Conservation (phyloP, 2,329 filamentous ascomycete species). For the Tetracladium maxilliforme region DNA sequence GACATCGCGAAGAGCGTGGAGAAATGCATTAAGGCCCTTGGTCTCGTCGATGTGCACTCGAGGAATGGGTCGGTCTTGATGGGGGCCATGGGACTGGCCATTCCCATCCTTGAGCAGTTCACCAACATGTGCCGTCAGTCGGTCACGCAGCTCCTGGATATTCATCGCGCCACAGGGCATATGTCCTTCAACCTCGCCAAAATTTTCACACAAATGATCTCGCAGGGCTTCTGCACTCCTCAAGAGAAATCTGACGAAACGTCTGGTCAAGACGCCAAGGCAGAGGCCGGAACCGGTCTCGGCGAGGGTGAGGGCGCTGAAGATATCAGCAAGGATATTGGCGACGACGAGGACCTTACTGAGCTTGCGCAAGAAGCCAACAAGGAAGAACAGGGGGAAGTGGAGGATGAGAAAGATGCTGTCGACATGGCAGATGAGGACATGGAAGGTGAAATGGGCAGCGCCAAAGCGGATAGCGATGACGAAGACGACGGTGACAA, state of each 20-base stretch:
- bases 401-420: slow-evolving; percentile 70
- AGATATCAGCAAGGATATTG: slow-evolving; percentile 94
- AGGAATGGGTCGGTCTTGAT: slow-evolving; percentile 37
- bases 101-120: slow-evolving; percentile 65
- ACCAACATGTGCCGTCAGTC: slow-evolving; percentile 41
- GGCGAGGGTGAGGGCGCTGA: slow-evolving; percentile 92
- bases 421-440: slow-evolving; percentile 91
- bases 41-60: slow-evolving; percentile 22
- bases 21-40: slow-evolving; percentile 24
- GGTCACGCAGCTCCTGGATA: slow-evolving; percentile 38
- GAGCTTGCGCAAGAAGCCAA: slow-evolving; percentile 81
- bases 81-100: slow-evolving; percentile 39
- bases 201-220: slow-evolving; percentile 63
- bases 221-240: slow-evolving; percentile 84
- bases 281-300: slow-evolving; percentile 84
- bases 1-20: slow-evolving; percentile 32
- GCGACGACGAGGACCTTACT: slow-evolving; percentile 81
- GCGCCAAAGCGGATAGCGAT: slow-evolving; percentile 46
- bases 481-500: slow-evolving; percentile 43
- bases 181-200: slow-evolving; percentile 64
- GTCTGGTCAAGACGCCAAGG: slow-evolving; percentile 56
- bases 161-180: slow-evolving; percentile 59
- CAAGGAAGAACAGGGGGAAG: slow-evolving; percentile 39
- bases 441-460: slow-evolving; percentile 71
- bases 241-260: slow-evolving; percentile 64